These are phyloP conservation scores for Melastoma malabathricum DNA, from an alignment of 345 rosid species.

Conservation along the genomic window DNA sequence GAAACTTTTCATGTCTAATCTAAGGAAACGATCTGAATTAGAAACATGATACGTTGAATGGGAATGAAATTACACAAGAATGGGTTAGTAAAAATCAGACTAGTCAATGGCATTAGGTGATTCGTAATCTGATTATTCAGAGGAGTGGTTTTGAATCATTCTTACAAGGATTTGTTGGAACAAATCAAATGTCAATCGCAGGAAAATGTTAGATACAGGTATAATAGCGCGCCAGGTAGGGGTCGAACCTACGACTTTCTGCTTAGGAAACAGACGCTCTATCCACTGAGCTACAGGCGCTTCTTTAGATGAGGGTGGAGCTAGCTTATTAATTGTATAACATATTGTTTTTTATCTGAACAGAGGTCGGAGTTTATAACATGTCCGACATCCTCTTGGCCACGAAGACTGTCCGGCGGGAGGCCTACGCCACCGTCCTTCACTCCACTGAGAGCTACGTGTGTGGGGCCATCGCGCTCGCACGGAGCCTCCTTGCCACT, in stretches of 20 bases:
- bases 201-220: too few relatives aligned
- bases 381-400: conserved; percentile 35
- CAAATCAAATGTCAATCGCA: too few relatives aligned
- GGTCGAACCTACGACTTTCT: conserved; percentile 93
- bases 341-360: background rate
- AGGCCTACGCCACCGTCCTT: conserved; percentile 83
- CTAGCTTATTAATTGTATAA: too few relatives aligned
- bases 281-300: conserved; percentile 99
- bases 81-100: too few relatives aligned
- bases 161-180: too few relatives aligned
- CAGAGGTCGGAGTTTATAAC: conserved; percentile 55
- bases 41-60: background rate
- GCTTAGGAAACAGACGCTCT: conserved; percentile 99
- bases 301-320: background rate
- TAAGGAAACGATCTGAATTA: background rate
- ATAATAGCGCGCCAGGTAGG: conserved; percentile 62
- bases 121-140: too few relatives aligned
- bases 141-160: too few relatives aligned
- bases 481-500: conserved; percentile 69
- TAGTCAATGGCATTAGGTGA: too few relatives aligned
- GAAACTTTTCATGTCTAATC: too few relatives aligned
- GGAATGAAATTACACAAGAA: too few relatives aligned
- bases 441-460: conserved; percentile 83
- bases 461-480: conserved; percentile 81
- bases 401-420: conserved; percentile 37